Evolutionary conservation across 441 rosid species (phyloP).

Genomic region (Theobroma grandiflorum): DNA sequence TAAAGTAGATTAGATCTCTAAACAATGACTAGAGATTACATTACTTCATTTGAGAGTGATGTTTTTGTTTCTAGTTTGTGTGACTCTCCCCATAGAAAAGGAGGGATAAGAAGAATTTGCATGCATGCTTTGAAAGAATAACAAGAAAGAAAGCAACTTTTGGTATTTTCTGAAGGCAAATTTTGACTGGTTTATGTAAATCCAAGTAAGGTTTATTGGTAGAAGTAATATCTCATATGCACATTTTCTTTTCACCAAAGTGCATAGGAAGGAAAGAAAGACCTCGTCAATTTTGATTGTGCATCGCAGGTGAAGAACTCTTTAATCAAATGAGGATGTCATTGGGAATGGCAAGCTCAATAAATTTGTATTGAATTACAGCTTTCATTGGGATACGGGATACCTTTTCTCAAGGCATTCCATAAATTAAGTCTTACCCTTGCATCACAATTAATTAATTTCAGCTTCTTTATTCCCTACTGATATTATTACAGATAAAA

Average conservation of each 20-base stretch:
- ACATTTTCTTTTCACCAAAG: neutral
- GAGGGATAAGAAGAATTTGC: neutral
- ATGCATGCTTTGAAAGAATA: neutral
- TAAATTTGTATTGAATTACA: constrained; percentile 25
- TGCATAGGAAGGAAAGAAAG: neutral
- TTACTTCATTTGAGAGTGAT: neutral
- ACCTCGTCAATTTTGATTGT: neutral
- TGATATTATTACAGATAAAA: neutral
- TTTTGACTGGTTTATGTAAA: no score
- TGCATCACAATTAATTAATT: neutral
- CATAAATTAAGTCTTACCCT: neutral
- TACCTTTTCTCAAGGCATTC: constrained; percentile 35
- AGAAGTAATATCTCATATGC: neutral
- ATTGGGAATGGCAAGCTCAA: constrained; percentile 23
- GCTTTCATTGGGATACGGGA: constrained; percentile 27
- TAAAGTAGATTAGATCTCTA: neutral
- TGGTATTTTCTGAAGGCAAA: no score
- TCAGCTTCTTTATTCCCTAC: neutral
- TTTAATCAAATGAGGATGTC: neutral
- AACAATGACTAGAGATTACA: neutral
- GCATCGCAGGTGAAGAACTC: neutral
- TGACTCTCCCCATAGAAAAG: neutral
- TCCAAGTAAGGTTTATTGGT: no score
- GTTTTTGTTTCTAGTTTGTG: neutral
- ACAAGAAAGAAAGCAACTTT: no score